These are phyloP conservation scores for Solanum hybrid DNA, from an alignment of 305 asterid species.

Conservation along the genomic window DNA sequence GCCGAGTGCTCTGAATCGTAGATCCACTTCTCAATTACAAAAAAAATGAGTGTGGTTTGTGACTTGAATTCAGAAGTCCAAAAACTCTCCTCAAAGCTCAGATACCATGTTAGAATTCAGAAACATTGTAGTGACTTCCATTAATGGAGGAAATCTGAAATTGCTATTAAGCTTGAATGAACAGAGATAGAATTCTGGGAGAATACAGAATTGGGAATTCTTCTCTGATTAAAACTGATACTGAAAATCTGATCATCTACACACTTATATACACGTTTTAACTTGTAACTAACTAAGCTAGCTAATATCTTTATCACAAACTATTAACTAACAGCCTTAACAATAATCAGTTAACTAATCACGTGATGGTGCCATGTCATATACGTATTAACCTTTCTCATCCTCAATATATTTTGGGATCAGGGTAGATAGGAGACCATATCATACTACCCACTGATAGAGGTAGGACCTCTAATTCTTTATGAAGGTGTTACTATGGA, in stretches of 20 bases:
- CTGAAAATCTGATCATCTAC: not conserved
- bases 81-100: not conserved
- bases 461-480: not conserved
- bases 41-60: not conserved
- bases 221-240: not conserved
- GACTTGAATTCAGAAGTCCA: not conserved
- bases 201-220: not conserved
- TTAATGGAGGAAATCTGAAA: not conserved
- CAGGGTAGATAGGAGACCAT: not conserved
- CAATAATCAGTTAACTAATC: not conserved
- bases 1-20: not conserved
- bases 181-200: not conserved
- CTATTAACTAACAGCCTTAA: not conserved
- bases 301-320: not conserved
- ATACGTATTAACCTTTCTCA: not conserved
- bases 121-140: not conserved
- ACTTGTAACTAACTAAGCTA: not conserved
- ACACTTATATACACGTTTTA: no score
- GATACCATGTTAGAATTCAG: not conserved
- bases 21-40: not conserved
- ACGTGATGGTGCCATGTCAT: not conserved
- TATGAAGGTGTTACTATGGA: not conserved
- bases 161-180: not conserved
- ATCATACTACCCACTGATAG: not conserved
- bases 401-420: not conserved